Evolutionary conservation across 371 early-diverging fungal species (phyloP), one percentile per base, ranked within the genome.

Genomic region (Mucor circinelloides): DNA sequence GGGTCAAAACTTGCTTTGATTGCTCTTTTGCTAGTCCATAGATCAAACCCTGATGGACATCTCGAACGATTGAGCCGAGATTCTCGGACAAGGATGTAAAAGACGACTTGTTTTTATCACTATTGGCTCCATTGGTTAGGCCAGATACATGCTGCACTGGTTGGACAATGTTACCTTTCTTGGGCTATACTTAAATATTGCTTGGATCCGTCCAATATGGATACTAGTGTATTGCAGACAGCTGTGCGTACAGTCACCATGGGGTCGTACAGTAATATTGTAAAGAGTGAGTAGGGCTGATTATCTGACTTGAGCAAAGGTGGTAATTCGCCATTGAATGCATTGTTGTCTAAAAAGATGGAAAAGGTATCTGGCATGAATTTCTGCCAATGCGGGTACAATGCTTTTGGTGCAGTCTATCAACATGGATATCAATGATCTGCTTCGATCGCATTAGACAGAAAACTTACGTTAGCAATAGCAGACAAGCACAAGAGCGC

Each of bases 131-230:
- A 17, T 31, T 56, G 17, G n/a, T 32, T 6, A 17, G 30, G 7
- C 9, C n/a, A 9, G 50, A 8, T 30, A n/a, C 31, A 31, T 17
- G 34, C 2, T 21, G 3, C n/a, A 7, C 12, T 9, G 42, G 4
- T 40, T 36, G 6, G 13, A 36, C 13, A 0, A 19, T 23, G 10
- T 31, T 73, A 85, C 87, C 84, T 74, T 60, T 85, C 89, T 46
- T 82, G 81, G 1, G 91, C 91, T 32, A 88, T 73, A 30, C 85
- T 77, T 6, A 91, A 66, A 62, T 89, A 91, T 46, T 84, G 81
- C 31, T 84, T 85, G 3, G 89, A 84, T 7, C 84, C 86, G 67
- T 86, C 82, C 3, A 90, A 63, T 66, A 91, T 83, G 6, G 87
- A 70, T n/a, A 76, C 75, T 9, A 91, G 58, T 0, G 81, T 79